Conservation (phyloP, 371 early-diverging fungal genomes). For the Mortierella sp. region DNA sequence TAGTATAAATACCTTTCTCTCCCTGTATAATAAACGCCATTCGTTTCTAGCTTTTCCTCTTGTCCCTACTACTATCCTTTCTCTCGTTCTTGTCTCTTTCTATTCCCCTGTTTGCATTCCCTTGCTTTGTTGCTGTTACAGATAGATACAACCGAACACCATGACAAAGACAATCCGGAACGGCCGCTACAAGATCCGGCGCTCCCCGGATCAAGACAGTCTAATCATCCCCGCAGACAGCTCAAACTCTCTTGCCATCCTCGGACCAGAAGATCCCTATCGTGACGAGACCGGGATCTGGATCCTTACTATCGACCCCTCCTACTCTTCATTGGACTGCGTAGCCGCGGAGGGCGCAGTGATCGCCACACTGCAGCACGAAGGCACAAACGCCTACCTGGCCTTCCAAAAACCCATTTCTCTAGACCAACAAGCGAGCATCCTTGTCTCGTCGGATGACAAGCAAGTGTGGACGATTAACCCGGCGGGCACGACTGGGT, state of each 20-base stretch:
- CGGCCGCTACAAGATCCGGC: conserved; percentile 7
- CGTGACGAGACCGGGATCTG: neutral
- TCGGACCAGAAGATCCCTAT: neutral
- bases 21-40: too few relatives aligned
- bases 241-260: neutral
- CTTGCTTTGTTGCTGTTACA: too few relatives aligned
- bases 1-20: too few relatives aligned
- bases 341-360: neutral
- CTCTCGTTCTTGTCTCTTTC: too few relatives aligned
- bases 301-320: neutral
- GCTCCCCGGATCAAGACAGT: neutral
- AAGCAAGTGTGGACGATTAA: neutral
- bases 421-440: neutral
- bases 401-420: neutral
- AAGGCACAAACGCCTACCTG: neutral
- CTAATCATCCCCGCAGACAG: neutral
- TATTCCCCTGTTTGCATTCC: too few relatives aligned
- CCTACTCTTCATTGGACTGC: neutral
- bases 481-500: neutral
- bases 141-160: neutral
- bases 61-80: too few relatives aligned
- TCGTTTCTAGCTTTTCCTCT: too few relatives aligned
- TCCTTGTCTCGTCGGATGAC: neutral
- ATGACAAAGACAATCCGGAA: neutral
- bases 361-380: neutral